Base-by-base conservation (phyloP, 257 asterid species). In the Solanum bulbocastanum region DNA sequence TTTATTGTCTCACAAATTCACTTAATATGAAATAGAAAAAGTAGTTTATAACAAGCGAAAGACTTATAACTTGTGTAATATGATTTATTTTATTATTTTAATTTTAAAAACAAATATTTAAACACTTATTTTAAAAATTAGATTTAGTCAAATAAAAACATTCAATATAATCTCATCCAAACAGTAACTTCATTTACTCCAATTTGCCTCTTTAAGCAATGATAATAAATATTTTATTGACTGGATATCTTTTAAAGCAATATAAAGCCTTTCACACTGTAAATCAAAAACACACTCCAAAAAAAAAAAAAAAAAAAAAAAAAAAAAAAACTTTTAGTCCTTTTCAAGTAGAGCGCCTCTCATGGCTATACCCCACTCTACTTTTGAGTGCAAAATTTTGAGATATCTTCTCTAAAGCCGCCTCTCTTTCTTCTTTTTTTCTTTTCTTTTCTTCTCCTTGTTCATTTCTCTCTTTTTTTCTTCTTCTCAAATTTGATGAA, bases 301-400 rank as follows among this genome's bases (percentile, higher is more conserved):
- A n/a, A n/a, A n/a, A n/a, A n/a, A n/a, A 89, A 87, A 88, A 83
- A 84, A 86, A n/a, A 65, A 18, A 27, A 3, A 1, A 4, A 23
- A 12, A 15, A 46, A 69, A 66, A 46, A 83, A 1, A 16, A 16
- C 9, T 52, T 6, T 23, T 16, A 73, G 87, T 90, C 91, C 87
- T 89, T 92, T 73, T 84, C 56, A 25, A n/a, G 87, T n/a, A 75
- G 66, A 84, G 88, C 81, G 62, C 75, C 92, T 78, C 84, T 84
- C 92, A 90, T 90, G 92, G 92, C 92, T 87, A 89, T 81, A 88
- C 96, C 98, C 95, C 94, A 95, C 96, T 76, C 88, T 87, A 88
- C 69, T 60, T 60, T 91, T 84, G 71, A 88, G 90, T 91, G 93
- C 90, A 90, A 92, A 83, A 90, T 76, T 78, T 79, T 46, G 40